Percentiles rank a stretch among this genome's conserved stretches.
phyloP scores from a whole-genome alignment of 2,329 filamentous ascomycete genomes.

The Apiospora kogelbergensis region DNA sequence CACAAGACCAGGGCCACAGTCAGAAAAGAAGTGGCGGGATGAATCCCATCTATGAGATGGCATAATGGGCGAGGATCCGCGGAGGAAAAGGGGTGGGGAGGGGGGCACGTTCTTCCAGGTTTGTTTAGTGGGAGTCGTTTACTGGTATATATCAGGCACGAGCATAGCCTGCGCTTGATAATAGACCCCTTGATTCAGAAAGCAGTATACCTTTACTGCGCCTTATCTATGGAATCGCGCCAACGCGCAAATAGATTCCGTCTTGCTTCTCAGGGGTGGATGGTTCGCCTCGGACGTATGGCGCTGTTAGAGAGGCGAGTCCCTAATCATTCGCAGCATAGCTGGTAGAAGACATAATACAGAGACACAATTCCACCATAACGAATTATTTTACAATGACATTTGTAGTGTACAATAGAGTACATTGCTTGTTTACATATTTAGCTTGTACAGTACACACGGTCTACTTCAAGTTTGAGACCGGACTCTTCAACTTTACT shows the following conservation, averaged over 20 bases:
- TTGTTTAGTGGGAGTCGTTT: neutral
- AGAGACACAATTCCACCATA: neutral
- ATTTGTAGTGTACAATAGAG: slow-evolving; percentile 13
- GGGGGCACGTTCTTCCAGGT: neutral
- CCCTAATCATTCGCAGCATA: neutral
- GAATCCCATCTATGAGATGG: neutral
- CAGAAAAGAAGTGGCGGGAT: neutral
- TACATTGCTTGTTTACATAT: slow-evolving; percentile 16
- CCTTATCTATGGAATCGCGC: neutral
- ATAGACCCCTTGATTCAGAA: neutral
- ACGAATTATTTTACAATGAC: too few species aligned
- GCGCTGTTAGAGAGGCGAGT: neutral
- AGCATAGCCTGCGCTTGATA: neutral
- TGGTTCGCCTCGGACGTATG: too few species aligned
- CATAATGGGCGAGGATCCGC: neutral
- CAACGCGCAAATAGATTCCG: neutral
- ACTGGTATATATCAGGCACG: neutral
- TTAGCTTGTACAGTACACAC: slow-evolving; percentile 16
- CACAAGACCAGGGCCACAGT: neutral
- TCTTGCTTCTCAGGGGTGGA: neutral
- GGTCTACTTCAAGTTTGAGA: slow-evolving; percentile 16
- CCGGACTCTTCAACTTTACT: neutral
- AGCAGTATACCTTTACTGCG: neutral
- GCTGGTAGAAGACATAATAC: neutral
- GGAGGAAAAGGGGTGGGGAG: neutral